Evolutionary conservation across 768 basidiomycete genomes (phyloP), one percentile per base, ranked within the genome.

Genomic region (Russula sp.): DNA sequence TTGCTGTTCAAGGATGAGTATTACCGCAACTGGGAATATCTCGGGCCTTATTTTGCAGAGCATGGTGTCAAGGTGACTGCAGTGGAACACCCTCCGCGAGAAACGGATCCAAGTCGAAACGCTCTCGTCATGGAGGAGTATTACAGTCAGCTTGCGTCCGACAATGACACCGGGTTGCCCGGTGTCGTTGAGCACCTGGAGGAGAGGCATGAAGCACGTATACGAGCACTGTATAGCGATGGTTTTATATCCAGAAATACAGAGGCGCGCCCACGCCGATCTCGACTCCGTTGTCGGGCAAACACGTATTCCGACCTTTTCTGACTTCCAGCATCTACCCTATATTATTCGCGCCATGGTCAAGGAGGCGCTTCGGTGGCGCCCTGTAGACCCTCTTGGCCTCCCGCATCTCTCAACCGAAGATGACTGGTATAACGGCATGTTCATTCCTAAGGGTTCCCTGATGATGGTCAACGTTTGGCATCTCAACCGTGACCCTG

Each of bases 11-110:
- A 82, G 5, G 93, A 97, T 61, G 77, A 84, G 10, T 94, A 94
- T 68, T 98, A 97, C 72, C 82, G 82, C 37, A 98, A 98, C 71
- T 82, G 83, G 70, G 88, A 91, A 64, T 98, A 94, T 72, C 80
- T 98, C 22, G 73, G 73, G 14, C 75, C 83, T 2, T 97, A 91
- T 73, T 98, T 97, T 73, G 79, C 78, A 0, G 88, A 93, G 61
- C 82, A 86, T 6, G 87, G 81, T 11, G 73, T 89, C 3, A 80
- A 76, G 52, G 76, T 90, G 18, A 71, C 75, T 0, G 75, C 84
- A 3, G 68, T 91, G 4, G 75, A 80, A 8, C 75, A 80, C 27
- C 91, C 89, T 1, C 91, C 91, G 6, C 75, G 77, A 18, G 72
- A 77, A 14, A 66, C 76, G 6, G 75, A 84, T 58, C 62, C 70